Evolutionary conservation across 2,329 filamentous ascomycete genomes (phyloP).

Genomic region (Fusarium incarnatum): DNA sequence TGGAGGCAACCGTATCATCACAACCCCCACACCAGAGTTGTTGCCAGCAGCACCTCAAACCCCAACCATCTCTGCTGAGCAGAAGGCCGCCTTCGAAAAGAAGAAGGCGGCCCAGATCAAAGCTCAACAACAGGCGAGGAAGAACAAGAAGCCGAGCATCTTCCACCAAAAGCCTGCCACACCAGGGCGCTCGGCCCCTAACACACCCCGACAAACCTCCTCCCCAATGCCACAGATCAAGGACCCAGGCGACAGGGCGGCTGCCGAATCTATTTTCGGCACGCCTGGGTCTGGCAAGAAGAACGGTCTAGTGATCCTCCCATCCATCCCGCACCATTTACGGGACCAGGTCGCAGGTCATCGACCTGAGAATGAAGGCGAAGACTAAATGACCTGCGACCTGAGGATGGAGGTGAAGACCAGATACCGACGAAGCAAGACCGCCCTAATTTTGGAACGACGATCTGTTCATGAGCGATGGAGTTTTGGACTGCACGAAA

Average conservation of each 20-base stretch:
- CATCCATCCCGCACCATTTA: not conserved
- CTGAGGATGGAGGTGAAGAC: not conserved
- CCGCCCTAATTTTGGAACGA: not conserved
- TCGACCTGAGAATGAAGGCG: not conserved
- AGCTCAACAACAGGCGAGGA: not conserved
- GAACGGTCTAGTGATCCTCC: constrained; percentile 1
- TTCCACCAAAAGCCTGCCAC: constrained; percentile 3
- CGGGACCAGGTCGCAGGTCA: constrained; percentile 1
- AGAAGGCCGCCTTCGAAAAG: not conserved
- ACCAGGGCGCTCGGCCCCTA: not conserved
- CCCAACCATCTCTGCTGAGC: not conserved
- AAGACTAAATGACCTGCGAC: not conserved
- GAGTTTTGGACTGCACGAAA: constrained; percentile 2
- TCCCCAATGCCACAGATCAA: not conserved
- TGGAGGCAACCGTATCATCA: constrained; percentile 17
- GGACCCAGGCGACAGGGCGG: not conserved
- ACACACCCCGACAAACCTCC: not conserved
- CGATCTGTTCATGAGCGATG: not conserved
- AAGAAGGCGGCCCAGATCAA: constrained; percentile 4
- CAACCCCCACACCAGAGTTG: not conserved
- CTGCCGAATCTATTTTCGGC: not conserved
- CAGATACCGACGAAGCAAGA: not conserved
- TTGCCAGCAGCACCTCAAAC: not conserved
- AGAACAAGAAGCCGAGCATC: not conserved
- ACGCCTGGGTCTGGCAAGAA: not conserved